phyloP scores from a whole-genome alignment of 345 rosid genomes.

The Eucalyptus polyanthemos region DNA sequence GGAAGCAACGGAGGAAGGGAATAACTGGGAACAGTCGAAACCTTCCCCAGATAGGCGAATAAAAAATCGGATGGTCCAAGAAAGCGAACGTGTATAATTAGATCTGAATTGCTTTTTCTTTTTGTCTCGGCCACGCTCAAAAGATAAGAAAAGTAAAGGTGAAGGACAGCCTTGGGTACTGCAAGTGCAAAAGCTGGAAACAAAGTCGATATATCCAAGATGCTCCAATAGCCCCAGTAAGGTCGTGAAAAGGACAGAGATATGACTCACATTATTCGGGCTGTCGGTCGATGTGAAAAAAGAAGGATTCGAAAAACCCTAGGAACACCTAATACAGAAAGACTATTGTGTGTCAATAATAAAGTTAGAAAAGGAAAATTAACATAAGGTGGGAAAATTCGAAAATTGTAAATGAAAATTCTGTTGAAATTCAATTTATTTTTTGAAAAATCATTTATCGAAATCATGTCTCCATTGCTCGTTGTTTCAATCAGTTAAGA shows the following conservation, averaged over 20 bases:
- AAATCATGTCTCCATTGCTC: not conserved
- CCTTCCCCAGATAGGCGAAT: not conserved
- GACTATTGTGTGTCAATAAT: not conserved
- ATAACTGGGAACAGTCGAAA: not conserved
- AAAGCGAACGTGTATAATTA: not conserved
- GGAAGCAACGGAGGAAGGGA: not conserved
- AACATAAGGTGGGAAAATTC: not conserved
- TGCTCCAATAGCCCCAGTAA: not conserved
- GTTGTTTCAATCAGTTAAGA: not conserved
- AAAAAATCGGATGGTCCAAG: not conserved
- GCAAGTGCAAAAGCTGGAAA: not conserved
- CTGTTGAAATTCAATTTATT: not conserved
- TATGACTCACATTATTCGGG: not conserved
- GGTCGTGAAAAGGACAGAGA: not conserved
- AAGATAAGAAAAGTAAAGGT: not conserved
- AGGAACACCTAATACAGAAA: not conserved
- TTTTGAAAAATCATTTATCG: not conserved
- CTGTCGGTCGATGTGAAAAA: not conserved
- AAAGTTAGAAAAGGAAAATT: not conserved
- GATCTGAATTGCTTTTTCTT: not conserved
- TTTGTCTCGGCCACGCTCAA: not conserved
- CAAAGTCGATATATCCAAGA: not conserved
- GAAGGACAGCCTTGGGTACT: not conserved
- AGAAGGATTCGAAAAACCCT: not conserved
- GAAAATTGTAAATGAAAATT: not conserved